Evolutionary conservation across 208 protist species (phyloP).

Genomic region (Acanthamoeba triangularis): DNA sequence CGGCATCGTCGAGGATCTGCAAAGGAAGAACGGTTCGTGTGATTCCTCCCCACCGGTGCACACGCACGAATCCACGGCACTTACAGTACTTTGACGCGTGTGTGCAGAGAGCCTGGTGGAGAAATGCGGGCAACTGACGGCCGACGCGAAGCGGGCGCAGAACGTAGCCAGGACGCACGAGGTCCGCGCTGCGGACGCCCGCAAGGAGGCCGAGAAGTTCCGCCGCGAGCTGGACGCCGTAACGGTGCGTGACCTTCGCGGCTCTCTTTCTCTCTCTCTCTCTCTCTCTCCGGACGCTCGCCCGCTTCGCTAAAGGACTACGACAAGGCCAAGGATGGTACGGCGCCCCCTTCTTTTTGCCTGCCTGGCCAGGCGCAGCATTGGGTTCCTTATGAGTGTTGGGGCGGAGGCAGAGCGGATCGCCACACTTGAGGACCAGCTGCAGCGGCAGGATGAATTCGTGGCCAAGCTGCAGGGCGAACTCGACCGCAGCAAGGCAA

Average conservation of each 20-base stretch:
- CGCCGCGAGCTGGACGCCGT: not conserved
- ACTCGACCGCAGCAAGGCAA: constrained; percentile 34
- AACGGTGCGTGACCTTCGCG: not conserved
- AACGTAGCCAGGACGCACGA: not conserved
- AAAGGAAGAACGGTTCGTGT: not conserved
- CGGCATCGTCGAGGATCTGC: constrained; percentile 16
- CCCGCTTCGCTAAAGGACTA: too few relatives aligned
- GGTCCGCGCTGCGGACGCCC: not conserved
- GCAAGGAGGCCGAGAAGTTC: not conserved
- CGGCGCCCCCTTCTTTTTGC: not conserved
- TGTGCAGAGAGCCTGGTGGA: not conserved
- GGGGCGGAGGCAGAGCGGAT: not conserved
- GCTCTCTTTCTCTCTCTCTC: too few relatives aligned
- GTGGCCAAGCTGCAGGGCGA: constrained; percentile 19
- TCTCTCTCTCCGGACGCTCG: too few relatives aligned
- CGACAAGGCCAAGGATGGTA: constrained; percentile 24
- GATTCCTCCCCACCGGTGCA: too few relatives aligned
- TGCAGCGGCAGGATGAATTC: not conserved
- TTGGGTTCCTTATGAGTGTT: not conserved
- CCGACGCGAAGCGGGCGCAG: constrained; percentile 1
- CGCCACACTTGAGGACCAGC: not conserved
- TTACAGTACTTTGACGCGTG: not conserved
- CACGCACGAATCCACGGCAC: too few relatives aligned
- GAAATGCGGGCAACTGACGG: not conserved
- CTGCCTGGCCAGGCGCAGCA: too few relatives aligned